phyloP scores from a whole-genome alignment of 345 rosid species.

The Reutealis trisperma region DNA sequence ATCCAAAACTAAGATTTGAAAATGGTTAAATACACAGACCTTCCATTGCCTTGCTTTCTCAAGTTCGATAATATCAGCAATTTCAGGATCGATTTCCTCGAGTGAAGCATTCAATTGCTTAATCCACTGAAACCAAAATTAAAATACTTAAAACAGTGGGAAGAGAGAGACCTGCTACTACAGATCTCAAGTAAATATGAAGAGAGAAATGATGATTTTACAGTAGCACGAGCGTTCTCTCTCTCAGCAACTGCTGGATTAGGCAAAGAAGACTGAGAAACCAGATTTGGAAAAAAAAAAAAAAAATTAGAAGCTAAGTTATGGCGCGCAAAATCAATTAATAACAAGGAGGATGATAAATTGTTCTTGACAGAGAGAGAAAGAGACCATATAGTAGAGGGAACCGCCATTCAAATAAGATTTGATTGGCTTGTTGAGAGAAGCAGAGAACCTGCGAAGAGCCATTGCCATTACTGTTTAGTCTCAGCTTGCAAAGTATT shows the following conservation, averaged over 20 bases:
- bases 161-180: neutral
- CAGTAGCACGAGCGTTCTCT: slow-evolving; percentile 63
- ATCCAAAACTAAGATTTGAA: neutral
- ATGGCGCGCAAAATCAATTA: neutral
- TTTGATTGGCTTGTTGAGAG: slow-evolving; percentile 43
- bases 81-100: slow-evolving; percentile 84
- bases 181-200: neutral
- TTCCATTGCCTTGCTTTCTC: slow-evolving; percentile 99
- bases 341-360: neutral
- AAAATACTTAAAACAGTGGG: neutral
- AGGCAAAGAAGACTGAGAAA: slow-evolving; percentile 67
- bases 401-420: slow-evolving; percentile 42
- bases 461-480: slow-evolving; percentile 56
- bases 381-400: slow-evolving; percentile 46
- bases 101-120: slow-evolving; percentile 79
- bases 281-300: neutral
- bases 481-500: neutral
- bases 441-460: slow-evolving; percentile 68
- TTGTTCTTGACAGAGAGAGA: neutral
- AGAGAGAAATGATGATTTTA: slow-evolving; percentile 23
- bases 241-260: slow-evolving; percentile 46
- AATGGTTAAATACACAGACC: slow-evolving; percentile 33
- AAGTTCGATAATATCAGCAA: slow-evolving; percentile 81
- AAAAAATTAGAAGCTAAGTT: neutral
- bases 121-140: slow-evolving; percentile 58